A percentile compares a stretch with the other conserved stretches of the same genome.
phyloP scores from a whole-genome alignment of 805 yeast genomes.

The Hanseniaspora mollemarum region DNA sequence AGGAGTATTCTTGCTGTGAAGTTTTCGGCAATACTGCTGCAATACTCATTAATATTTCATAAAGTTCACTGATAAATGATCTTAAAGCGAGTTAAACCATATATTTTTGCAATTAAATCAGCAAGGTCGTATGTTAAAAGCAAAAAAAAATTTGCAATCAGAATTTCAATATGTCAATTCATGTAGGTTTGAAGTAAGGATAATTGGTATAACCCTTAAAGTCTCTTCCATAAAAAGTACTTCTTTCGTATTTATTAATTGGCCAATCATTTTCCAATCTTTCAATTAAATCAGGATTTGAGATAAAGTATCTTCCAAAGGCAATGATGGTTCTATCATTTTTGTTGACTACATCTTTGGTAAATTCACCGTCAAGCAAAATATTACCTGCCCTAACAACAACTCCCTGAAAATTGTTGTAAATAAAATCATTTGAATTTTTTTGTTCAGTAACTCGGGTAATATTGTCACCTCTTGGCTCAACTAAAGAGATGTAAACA shows the following conservation, averaged over 20 bases:
- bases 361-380: not conserved
- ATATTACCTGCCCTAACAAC: not conserved
- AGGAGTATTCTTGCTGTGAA: no score
- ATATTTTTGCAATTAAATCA: no score
- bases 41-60: no score
- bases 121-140: no score
- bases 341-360: not conserved
- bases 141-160: no score
- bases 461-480: conserved; percentile 33
- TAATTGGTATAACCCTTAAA: not conserved
- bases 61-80: no score
- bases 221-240: not conserved
- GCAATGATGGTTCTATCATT: not conserved
- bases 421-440: not conserved
- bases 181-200: not conserved
- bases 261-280: not conserved
- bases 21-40: no score
- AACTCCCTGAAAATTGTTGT: not conserved
- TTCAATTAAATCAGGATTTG: not conserved
- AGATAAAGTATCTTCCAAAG: not conserved
- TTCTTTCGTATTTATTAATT: not conserved
- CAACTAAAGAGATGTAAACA: conserved; percentile 24
- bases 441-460: conserved; percentile 17
- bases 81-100: no score
- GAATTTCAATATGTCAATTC: no score